Evolutionary conservation across 1,284 basidiomycete species (phyloP), one percentile per base, ranked within the genome.

Genomic region (Moesziomyces parantarcticus): DNA sequence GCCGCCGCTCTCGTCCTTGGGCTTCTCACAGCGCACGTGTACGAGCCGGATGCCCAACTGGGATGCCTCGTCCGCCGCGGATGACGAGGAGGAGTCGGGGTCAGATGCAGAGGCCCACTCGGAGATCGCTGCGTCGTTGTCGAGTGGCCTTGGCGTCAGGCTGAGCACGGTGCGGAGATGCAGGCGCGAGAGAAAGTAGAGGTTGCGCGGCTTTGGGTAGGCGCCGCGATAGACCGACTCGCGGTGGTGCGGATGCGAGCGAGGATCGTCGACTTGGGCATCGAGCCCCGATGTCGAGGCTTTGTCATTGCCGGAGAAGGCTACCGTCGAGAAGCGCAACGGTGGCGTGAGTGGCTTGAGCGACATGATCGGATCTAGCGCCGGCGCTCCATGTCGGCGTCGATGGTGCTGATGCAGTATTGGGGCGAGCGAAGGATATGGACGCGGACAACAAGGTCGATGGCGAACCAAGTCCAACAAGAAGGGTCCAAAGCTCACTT

Each of bases 161-260:
- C 75, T 78, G 36, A 83, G 70, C 26, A 83, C 76, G 14, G 81
- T 78, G 20, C 75, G 71, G 3, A 82, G 66, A 32, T 76, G 72
- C 29, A 83, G 57, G 8, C 76, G 66, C 6, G 73, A 67, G 23
- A 83, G 79, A 54, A 82, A 83, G 39, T 51, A 72, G 20, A 82
- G 61, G 42, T 83, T 78, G 25, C 81, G 74, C 3, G 65, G 43
- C 53, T 78, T 80, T 5, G 81, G 81, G 47, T 82, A 80, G 1
- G 81, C 74, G 29, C 81, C 81, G n/a, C 79, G 70, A 47, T 82
- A 83, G 44, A 81, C 53, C 2, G 75, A 74, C 36, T 81, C 69
- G 43, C 57, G 60, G 48, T 62, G 59, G 21, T 75, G 60, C 9
- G 61, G 60, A 42, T 70, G 65, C 10, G 43, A 46, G 16, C 65